Evolutionary conservation across 192 early-diverging fungal genomes (phyloP), one percentile per base, ranked within the genome.

Genomic region (Coemansia furcata): DNA sequence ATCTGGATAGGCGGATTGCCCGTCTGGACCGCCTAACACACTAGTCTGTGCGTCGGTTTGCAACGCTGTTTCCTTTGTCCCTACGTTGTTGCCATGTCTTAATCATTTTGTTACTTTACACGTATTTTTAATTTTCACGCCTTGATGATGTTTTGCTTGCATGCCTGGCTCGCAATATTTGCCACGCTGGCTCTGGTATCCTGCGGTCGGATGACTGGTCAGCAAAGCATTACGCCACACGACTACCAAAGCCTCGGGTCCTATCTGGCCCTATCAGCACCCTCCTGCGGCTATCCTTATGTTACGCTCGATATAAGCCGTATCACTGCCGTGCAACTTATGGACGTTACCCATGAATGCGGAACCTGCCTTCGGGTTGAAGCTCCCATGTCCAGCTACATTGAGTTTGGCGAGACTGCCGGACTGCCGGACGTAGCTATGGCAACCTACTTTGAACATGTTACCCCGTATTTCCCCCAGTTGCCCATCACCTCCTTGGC

Each of bases 251-350:
- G 69, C 49, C 60, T 86, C 37, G 85, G 83, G 35, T 37, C 33
- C 1, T 74, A 71, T 19, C 70, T 86, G 10, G 77, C 76, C 23
- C 61, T 39, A 17, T 84, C 84, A 15, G 83, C 85, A 9, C 85
- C 85, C 11, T 76, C 73, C 10, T 86, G 85, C 66, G 85, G 85
- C 11, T 82, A 74, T 42, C 83, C 85, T 0, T 86, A 86, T 43
- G 76, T 67, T 7, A 61, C 74, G 11, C 63, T 86, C 12, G 78
- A 86, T 40, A 80, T 86, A 33, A 75, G 80, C 33, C 76, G 84
- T 4, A 86, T 86, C 44, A 85, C 85, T 4, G 85, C 85, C 8
- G 83, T 80, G 36, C 80, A 80, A 30, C 66, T 65, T 0, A 76
- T 86, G 77, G 55, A 71, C 36, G 60, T 54, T 21, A 65, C 67